Percentiles rank a stretch among this genome's conserved stretches.
These are phyloP conservation scores for Arthrobotrys megalospora DNA, from an alignment of 2,329 filamentous ascomycete genomes.

Conservation along the genomic window DNA sequence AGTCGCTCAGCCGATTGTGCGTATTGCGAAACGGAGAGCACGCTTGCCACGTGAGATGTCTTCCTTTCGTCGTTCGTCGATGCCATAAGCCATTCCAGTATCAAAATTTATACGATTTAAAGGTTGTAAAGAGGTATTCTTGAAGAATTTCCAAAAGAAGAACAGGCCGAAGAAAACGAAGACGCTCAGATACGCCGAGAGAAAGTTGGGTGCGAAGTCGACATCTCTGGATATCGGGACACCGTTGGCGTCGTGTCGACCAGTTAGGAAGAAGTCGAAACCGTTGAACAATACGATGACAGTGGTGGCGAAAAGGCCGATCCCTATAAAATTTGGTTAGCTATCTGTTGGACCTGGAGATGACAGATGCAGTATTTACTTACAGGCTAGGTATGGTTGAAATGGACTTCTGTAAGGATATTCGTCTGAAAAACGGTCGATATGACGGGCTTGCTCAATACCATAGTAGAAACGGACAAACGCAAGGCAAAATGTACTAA, in stretches of 20 bases:
- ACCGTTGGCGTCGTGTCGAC: conserved; percentile 71
- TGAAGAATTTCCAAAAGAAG: conserved; percentile 77
- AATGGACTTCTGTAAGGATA: conserved; percentile 60
- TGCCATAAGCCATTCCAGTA: conserved; percentile 59
- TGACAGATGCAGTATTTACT: conserved; percentile 1
- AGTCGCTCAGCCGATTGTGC: conserved; percentile 44
- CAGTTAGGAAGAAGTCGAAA: conserved; percentile 75
- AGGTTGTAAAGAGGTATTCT: conserved; percentile 73
- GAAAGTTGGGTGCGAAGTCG: conserved; percentile 70
- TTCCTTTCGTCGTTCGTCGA: conserved; percentile 58
- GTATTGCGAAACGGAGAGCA: conserved; percentile 55
- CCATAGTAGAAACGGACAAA: conserved; percentile 61
- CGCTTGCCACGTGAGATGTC: conserved; percentile 44
- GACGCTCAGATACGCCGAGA: conserved; percentile 77
- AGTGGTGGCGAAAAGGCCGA: conserved; percentile 74
- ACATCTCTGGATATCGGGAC: conserved; percentile 45
- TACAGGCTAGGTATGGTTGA: conserved; percentile 58
- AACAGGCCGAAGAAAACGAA: conserved; percentile 75
- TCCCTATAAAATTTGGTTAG: conserved; percentile 67
- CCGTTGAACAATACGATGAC: conserved; percentile 80
- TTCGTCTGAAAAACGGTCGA: conserved; percentile 56
- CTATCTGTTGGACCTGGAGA: neutral
- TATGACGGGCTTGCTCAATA: conserved; percentile 59
- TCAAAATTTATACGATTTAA: conserved; percentile 66
- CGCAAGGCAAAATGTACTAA: conserved; percentile 58